Percentiles rank a stretch among this genome's conserved stretches.
Evolutionary conservation across 352 stramenopile species (phyloP).

Genomic region (Phytophthora pinifolia): DNA sequence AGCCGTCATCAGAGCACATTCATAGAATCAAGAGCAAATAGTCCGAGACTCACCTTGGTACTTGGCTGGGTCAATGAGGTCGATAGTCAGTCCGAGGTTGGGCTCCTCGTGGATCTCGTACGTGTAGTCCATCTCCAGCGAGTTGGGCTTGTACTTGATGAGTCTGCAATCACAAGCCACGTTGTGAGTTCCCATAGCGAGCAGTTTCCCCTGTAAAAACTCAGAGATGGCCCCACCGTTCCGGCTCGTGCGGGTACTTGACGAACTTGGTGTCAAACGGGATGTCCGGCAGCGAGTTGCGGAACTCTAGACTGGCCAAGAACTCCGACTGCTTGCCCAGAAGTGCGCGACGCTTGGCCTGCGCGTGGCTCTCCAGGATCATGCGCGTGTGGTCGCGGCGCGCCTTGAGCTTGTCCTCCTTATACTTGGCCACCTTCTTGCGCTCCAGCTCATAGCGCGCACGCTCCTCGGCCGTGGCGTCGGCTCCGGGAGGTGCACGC

Average conservation of each 20-base stretch:
- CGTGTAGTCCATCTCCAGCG: slow-evolving; percentile 82
- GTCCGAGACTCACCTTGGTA: slow-evolving; percentile 57
- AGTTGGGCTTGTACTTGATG: slow-evolving; percentile 89
- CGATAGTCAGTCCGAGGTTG: slow-evolving; percentile 76
- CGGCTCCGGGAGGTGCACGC: slow-evolving; percentile 49
- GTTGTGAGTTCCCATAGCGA: slow-evolving; percentile 1
- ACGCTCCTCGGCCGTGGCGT: slow-evolving; percentile 65
- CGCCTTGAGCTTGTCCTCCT: slow-evolving; percentile 88
- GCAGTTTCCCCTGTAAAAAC: neutral
- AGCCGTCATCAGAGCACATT: slow-evolving; percentile 1
- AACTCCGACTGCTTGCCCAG: slow-evolving; percentile 87
- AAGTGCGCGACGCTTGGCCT: slow-evolving; percentile 77
- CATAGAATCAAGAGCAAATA: neutral
- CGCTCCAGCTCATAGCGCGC: slow-evolving; percentile 84
- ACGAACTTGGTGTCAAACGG: slow-evolving; percentile 89
- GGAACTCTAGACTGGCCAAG: slow-evolving; percentile 78
- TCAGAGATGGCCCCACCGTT: slow-evolving; percentile 42
- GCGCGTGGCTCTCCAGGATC: slow-evolving; percentile 85
- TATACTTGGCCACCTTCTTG: slow-evolving; percentile 89
- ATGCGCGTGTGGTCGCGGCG: slow-evolving; percentile 85
- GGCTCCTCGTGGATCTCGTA: slow-evolving; percentile 85
- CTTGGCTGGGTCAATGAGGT: slow-evolving; percentile 85
- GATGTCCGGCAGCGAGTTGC: slow-evolving; percentile 77
- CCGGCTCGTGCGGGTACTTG: slow-evolving; percentile 75
- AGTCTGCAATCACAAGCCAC: slow-evolving; percentile 35